Evolutionary conservation across 2,329 filamentous ascomycete species (phyloP), one percentile per base, ranked within the genome.

Genomic region (Talaromyces atroroseus): DNA sequence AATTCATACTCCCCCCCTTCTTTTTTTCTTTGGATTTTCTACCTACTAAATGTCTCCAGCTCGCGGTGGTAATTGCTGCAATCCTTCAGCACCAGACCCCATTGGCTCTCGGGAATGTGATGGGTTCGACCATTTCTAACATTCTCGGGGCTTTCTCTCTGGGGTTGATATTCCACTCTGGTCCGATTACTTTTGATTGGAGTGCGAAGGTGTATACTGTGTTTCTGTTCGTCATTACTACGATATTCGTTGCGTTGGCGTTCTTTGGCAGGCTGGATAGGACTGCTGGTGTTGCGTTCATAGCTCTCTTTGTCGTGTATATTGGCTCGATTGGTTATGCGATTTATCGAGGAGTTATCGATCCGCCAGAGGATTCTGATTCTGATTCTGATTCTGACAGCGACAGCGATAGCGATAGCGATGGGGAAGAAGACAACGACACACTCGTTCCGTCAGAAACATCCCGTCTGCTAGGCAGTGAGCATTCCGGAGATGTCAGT

Each of bases 111-210:
- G 80, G 79, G n/a, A 83, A 82, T 58, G 71, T 82, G 49, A 64
- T 82, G 58, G 80, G 80, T n/a, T 79, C 78, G 18, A 70, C 74
- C 36, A 79, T 82, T 47, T 81, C 80, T 50, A 82, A 82, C 54
- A 79, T 82, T 51, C 71, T 82, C 2, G 80, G 80, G 16, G 80
- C 80, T 12, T 82, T 82, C 61, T 79, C 78, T 1, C 68, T 82
- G 1, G 80, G 78, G 5, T 68, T 82, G 1, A 62, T 82, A 3
- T 78, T 74, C 61, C 68, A 74, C 56, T 64, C 66, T 7, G 60
- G 60, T 1, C 52, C 58, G 1, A 18, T n/a, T 3, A 48, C 57
- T 1, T 82, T 81, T 57, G 80, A 82, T 59, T 60, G 63, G n/a
- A 80, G 76, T 57, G 71, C 78, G 1, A 76, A 74, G 58, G 67